Base-by-base conservation (phyloP, 768 basidiomycete species). In the Lactifluus volemus region DNA sequence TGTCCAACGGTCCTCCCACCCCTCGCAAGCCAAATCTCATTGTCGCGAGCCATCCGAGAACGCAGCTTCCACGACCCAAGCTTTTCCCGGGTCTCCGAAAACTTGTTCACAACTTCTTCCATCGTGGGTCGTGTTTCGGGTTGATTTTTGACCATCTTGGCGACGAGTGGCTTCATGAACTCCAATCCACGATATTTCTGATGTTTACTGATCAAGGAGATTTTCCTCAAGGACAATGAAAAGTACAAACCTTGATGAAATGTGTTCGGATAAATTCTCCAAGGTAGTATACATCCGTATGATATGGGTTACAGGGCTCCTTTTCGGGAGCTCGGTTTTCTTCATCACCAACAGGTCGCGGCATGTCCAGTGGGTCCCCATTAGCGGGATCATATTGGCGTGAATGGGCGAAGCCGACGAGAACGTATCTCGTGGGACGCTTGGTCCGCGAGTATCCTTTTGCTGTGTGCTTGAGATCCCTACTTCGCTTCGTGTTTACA, bases 281-380 rank as follows among this genome's bases (percentile, higher is more conserved):
- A 9, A 75, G 42, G 36, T 69, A 69, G 53, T 73, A 75, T 9
- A 74, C 54, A 44, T 76, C 75, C 1, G 69, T 72, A 2, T 69
- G 67, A 55, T 74, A 75, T 3, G 74, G 73, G 49, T 75, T 63
- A 30, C 55, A 64, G 0, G 58, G 59, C 0, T 1, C 4, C 30
- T 71, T 71, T 57, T 76, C 73, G 1, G 74, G 74, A 0, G 72
- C 70, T 0, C 75, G 67, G 25, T 25, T 25, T 25, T 25, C 25
- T 51, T 72, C 73, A 65, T 83, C 80, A 3, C 73, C 77, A 1
- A 77, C 80, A 5, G 60, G 60, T 3, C 77, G 68, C 0, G 73
- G 70, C 4, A 52, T 30, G 29, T 71, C 73, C 0, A 60, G 65
- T 0, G 77, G 60, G 0, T 38, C 21, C 15, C 50, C 42, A 5